These are phyloP conservation scores for Alternaria dauci DNA, from an alignment of 2,329 filamentous ascomycete genomes.

Conservation along the genomic window DNA sequence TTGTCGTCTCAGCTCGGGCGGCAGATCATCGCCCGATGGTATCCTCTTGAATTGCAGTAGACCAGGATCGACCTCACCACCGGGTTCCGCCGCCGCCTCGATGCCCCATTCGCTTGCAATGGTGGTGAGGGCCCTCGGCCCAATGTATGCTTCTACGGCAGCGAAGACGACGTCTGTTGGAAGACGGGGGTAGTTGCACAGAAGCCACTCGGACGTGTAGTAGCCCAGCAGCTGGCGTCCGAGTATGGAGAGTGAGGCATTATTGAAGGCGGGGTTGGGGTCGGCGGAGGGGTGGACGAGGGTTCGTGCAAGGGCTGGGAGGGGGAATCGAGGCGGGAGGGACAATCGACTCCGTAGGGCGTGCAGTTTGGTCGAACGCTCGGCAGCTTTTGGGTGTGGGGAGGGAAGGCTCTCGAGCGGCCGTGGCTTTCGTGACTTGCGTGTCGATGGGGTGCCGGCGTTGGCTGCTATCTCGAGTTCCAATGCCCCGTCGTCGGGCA, in stretches of 20 bases:
- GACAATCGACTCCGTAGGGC: slow-evolving; percentile 90
- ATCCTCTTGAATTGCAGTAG: slow-evolving; percentile 78
- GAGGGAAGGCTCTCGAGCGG: slow-evolving; percentile 67
- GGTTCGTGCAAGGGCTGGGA: slow-evolving; percentile 84
- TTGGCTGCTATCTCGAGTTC: slow-evolving; percentile 25
- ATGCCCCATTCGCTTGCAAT: slow-evolving; percentile 90
- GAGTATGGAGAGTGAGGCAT: slow-evolving; percentile 80
- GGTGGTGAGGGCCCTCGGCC: slow-evolving; percentile 74
- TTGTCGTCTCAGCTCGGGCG: slow-evolving; percentile 33
- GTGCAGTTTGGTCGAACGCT: slow-evolving; percentile 84
- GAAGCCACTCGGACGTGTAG: slow-evolving; percentile 86
- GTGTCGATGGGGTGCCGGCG: slow-evolving; percentile 6
- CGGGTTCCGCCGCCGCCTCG: slow-evolving; percentile 84
- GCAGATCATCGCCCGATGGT: slow-evolving; percentile 37
- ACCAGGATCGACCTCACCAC: slow-evolving; percentile 89
- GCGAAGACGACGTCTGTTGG: slow-evolving; percentile 89
- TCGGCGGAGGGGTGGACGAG: slow-evolving; percentile 89
- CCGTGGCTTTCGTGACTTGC: slow-evolving; percentile 16
- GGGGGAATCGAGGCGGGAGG: slow-evolving; percentile 80
- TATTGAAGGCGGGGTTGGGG: slow-evolving; percentile 82
- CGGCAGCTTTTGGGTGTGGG: slow-evolving; percentile 72
- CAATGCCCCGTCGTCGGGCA: slow-evolving; percentile 17
- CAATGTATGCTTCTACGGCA: slow-evolving; percentile 83
- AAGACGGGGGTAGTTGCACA: slow-evolving; percentile 89
- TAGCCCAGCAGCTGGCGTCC: slow-evolving; percentile 86